A percentile compares a stretch with the other conserved stretches of the same genome.
Evolutionary conservation across 202 grass and related monocot species (phyloP).

Genomic region (Setaria italica): DNA sequence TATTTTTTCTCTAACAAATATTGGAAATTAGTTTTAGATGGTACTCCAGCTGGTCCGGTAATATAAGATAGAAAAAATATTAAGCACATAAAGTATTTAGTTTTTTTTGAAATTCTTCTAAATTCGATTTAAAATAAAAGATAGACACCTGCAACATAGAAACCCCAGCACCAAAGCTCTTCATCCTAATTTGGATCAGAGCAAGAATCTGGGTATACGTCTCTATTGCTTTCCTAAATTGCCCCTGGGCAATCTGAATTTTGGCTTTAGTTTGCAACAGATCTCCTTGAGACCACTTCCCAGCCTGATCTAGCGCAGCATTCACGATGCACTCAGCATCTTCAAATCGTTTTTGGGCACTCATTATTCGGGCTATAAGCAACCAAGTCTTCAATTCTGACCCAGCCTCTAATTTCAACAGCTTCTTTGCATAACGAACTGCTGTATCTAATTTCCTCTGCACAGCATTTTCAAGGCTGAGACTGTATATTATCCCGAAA

Average conservation of each 20-base stretch:
- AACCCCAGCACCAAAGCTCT: conserved; percentile 62
- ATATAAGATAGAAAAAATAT: conserved; percentile 22
- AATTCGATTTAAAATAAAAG: conserved; percentile 2
- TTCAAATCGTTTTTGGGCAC: conserved; percentile 72
- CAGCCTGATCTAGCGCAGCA: conserved; percentile 76
- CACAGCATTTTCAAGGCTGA: conserved; percentile 80
- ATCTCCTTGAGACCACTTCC: conserved; percentile 74
- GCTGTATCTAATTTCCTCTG: conserved; percentile 85
- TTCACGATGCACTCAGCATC: conserved; percentile 73
- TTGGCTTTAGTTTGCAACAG: conserved; percentile 82
- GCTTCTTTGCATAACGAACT: conserved; percentile 65
- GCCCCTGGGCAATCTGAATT: conserved; percentile 68
- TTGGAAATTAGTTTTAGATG: background rate
- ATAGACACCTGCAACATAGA: conserved; percentile 65
- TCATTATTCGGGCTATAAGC: conserved; percentile 79
- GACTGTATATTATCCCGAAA: conserved; percentile 64
- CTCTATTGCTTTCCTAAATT: conserved; percentile 70
- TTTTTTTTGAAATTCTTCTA: background rate
- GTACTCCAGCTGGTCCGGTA: background rate
- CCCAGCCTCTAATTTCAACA: conserved; percentile 77
- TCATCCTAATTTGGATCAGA: conserved; percentile 65
- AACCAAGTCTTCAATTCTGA: conserved; percentile 84
- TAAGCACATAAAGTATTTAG: background rate
- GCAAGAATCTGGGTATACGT: conserved; percentile 84
- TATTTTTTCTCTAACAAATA: conserved; percentile 1